Conservation (phyloP, 768 basidiomycete species). For the Chalciporus sphaerocephalus region DNA sequence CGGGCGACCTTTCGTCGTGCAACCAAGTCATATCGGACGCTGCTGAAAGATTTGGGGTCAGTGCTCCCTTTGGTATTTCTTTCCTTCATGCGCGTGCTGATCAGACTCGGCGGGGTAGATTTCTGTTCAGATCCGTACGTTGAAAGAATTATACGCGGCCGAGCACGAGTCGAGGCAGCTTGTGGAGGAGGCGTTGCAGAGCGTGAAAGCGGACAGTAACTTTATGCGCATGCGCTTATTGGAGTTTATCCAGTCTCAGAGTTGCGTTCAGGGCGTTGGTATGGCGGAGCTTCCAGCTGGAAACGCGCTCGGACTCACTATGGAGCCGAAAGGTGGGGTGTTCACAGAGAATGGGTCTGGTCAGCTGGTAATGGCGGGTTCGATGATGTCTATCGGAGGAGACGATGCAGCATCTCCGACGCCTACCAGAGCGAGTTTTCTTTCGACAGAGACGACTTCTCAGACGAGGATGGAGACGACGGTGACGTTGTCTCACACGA, state of each 20-base stretch:
- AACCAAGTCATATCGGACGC: constrained; percentile 52
- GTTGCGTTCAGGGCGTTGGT: background rate
- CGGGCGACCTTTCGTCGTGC: constrained; percentile 47
- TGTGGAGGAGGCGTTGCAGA: constrained; percentile 18
- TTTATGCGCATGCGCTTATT: constrained; percentile 2
- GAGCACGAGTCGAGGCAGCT: constrained; percentile 24
- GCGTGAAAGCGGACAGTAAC: constrained; percentile 16
- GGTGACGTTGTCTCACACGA: background rate
- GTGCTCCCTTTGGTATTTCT: background rate
- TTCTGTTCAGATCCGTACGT: constrained; percentile 50
- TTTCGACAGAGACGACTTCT: constrained; percentile 1
- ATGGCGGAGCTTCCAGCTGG: background rate
- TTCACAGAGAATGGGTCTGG: background rate
- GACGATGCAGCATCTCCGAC: constrained; percentile 5
- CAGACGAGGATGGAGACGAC: background rate
- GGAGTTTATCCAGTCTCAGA: background rate
- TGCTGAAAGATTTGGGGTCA: constrained; percentile 22
- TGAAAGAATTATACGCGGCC: constrained; percentile 45
- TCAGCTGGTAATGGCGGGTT: background rate
- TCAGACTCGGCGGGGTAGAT: constrained; percentile 25
- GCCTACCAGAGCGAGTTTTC: constrained; percentile 10
- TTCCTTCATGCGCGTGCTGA: background rate
- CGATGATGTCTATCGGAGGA: background rate
- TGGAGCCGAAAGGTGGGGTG: background rate
- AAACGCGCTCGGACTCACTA: constrained; percentile 11